Base-by-base conservation (phyloP, 192 early-diverging fungal species). In the Fimicolochytrium jonesii region DNA sequence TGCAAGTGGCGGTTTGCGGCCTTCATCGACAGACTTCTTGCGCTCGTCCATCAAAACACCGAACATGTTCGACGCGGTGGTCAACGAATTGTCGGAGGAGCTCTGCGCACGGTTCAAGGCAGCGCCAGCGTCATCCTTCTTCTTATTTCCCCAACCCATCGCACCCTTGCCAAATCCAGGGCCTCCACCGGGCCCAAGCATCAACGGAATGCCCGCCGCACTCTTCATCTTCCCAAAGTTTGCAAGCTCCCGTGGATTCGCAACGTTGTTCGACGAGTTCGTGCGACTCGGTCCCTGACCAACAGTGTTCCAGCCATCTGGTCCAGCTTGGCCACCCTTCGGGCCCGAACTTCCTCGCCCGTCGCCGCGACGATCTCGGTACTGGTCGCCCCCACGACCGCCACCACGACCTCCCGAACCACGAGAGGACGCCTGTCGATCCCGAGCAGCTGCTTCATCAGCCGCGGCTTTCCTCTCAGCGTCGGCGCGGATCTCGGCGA, bases 401-500 rank as follows among this genome's bases (percentile, higher is more conserved):
- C 33, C 66, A 53, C 76, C 74, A 32, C 71, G 41, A 10, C 58
- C 58, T 15, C 60, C 29, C 34, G 23, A n/a, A 42, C 83, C 83
- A 49, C 86, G 80, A 48, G 77, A 79, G 48, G 77, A 67, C 56
- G 79, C 78, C 23, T 83, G 83, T 20, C 82, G 83, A 11, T 86
- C 75, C 34, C 79, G 77, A 49, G 87, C 78, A 35, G 35, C 80
- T 52, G 87, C 84, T 50, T 87, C 86, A 46, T 90, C 92, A 51
- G 87, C 83, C 68, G 84, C 82, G 57, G 82, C 73, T 61, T 87
- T 85, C 59, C 59, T 59, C 53, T 78, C 80, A 4, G 62, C 72
- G 32, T 89, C 87, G 66, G 90, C 85, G 67, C 88, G 93, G 69
- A 96, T 92, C 77, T 95, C 86, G 39, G 91, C 89, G 74, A 95